These are phyloP conservation scores for Didymella arachidicola DNA, from an alignment of 2,329 filamentous ascomycete genomes.

Conservation along the genomic window DNA sequence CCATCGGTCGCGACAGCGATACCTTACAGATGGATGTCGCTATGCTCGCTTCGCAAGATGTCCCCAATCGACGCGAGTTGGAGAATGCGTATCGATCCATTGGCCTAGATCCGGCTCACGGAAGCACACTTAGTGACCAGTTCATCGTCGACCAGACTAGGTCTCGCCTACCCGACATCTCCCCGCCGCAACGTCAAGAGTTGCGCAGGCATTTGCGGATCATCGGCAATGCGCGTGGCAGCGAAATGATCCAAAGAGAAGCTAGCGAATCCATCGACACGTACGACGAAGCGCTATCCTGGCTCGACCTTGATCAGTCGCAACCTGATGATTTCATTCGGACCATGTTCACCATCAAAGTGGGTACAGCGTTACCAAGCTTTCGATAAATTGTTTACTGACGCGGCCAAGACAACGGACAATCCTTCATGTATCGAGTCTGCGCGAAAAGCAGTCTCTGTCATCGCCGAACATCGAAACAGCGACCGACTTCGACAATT, in stretches of 20 bases:
- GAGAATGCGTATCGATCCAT: slow-evolving; percentile 66
- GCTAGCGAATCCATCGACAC: slow-evolving; percentile 67
- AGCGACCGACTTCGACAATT: slow-evolving; percentile 63
- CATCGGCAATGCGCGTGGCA: slow-evolving; percentile 66
- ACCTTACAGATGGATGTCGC: slow-evolving; percentile 66
- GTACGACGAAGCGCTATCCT: slow-evolving; percentile 70
- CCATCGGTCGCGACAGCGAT: slow-evolving; percentile 63
- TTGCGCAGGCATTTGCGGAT: slow-evolving; percentile 64
- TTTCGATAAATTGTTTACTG: slow-evolving; percentile 5
- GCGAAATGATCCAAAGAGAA: slow-evolving; percentile 64
- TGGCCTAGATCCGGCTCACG: slow-evolving; percentile 56
- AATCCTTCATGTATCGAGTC: slow-evolving; percentile 58
- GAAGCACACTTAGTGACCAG: slow-evolving; percentile 60
- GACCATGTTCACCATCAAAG: slow-evolving; percentile 65
- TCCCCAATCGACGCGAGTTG: slow-evolving; percentile 65
- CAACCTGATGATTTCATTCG: slow-evolving; percentile 65
- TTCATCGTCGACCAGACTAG: slow-evolving; percentile 69
- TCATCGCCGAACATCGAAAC: slow-evolving; percentile 67
- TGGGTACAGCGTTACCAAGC: slow-evolving; percentile 37
- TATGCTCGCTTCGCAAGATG: slow-evolving; percentile 65
- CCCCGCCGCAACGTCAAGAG: slow-evolving; percentile 63
- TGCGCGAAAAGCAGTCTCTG: slow-evolving; percentile 62
- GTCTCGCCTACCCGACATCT: slow-evolving; percentile 63
- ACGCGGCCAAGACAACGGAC: slow-evolving; percentile 56
- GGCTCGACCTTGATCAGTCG: slow-evolving; percentile 60